phyloP scores from a whole-genome alignment of 805 yeast species.

The Pichia paraexigua region DNA sequence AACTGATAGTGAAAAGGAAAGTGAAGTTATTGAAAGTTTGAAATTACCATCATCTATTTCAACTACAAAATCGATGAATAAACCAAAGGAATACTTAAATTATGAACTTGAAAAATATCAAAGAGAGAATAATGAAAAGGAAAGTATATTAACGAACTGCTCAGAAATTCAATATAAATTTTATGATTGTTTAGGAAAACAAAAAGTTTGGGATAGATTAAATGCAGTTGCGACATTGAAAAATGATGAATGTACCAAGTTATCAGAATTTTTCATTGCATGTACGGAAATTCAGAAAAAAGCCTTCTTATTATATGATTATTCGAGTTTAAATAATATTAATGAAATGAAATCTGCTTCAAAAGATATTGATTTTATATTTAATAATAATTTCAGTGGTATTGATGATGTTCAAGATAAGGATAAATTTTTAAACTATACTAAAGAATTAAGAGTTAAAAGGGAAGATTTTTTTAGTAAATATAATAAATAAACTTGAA shows the following conservation, averaged over 20 bases:
- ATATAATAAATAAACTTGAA: conserved; percentile 18
- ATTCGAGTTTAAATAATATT: conserved; percentile 21
- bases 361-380: conserved; percentile 22
- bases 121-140: conserved; percentile 21
- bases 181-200: conserved; percentile 21
- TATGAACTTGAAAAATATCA: conserved; percentile 22
- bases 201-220: conserved; percentile 14
- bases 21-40: neutral
- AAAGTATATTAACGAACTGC: conserved; percentile 27
- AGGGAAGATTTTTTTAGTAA: conserved; percentile 24
- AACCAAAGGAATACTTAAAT: conserved; percentile 6
- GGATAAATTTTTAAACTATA: conserved; percentile 16
- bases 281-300: conserved; percentile 27
- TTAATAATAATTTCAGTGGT: conserved; percentile 21
- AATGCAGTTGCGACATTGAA: conserved; percentile 12
- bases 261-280: conserved; percentile 24
- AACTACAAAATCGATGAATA: conserved; percentile 5
- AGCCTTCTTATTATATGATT: conserved; percentile 28
- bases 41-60: conserved; percentile 3
- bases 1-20: neutral
- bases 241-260: conserved; percentile 19
- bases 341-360: conserved; percentile 25
- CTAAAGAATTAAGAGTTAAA: conserved; percentile 21
- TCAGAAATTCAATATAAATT: conserved; percentile 26
- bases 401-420: conserved; percentile 23